These are phyloP conservation scores for Xylariaceae sp. DNA, from an alignment of 2,329 filamentous ascomycete genomes.

Conservation along the genomic window DNA sequence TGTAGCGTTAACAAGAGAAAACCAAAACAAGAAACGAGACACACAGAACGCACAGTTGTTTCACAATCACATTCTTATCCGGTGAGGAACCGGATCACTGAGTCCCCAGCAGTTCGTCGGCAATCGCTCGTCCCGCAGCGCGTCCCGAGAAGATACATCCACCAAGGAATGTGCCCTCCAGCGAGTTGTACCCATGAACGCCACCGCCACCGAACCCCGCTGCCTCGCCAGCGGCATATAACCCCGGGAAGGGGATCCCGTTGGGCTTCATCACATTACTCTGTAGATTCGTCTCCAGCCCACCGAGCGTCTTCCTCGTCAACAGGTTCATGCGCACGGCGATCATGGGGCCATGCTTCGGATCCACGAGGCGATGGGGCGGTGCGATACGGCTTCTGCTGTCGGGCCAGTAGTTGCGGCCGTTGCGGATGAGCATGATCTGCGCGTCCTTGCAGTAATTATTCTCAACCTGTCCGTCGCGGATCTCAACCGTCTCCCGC, in stretches of 20 bases:
- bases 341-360: conserved; percentile 52
- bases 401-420: conserved; percentile 52
- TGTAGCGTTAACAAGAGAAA: too few species aligned
- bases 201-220: conserved; percentile 59
- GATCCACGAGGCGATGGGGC: conserved; percentile 51
- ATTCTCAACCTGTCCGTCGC: conserved; percentile 54
- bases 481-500: conserved; percentile 44
- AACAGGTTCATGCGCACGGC: conserved; percentile 57
- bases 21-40: too few species aligned
- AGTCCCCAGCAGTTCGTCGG: conserved; percentile 38
- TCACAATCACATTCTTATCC: background rate
- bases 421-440: conserved; percentile 56
- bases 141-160: conserved; percentile 59
- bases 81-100: background rate
- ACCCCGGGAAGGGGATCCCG: conserved; percentile 46
- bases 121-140: conserved; percentile 51
- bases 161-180: conserved; percentile 58
- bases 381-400: conserved; percentile 45
- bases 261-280: conserved; percentile 50
- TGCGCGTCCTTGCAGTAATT: conserved; percentile 56
- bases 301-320: conserved; percentile 56
- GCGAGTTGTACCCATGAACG: conserved; percentile 56
- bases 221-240: conserved; percentile 57
- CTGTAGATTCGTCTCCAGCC: conserved; percentile 54
- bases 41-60: too few species aligned